Evolutionary conservation across 2,329 filamentous ascomycete genomes (phyloP), one percentile per base, ranked within the genome.

Genomic region (Chaetomium sp.): DNA sequence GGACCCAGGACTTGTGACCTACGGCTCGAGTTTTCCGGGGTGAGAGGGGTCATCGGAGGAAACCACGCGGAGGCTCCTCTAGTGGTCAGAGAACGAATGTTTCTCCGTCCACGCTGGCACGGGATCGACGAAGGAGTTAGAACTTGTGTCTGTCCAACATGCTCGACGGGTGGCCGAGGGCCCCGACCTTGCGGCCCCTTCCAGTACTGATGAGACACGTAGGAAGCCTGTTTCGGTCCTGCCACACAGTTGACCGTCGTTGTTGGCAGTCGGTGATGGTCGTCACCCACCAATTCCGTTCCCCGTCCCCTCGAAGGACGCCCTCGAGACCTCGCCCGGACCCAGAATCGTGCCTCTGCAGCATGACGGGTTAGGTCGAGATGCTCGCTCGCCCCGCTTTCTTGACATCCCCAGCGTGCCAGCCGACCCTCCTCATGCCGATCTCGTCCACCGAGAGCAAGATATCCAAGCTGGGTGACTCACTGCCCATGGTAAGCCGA

Each of bases 371-470:
- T 19, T 27, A 25, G 23, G 33, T 13, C 8, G 27, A 29, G 33
- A 47, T 47, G 49, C 27, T 8, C 31, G 12, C 25, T 27, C 21
- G 16, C 21, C 42, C 51, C 29, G 12, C 29, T n/a, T 16, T 7
- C 27, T 12, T 10, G 9, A 5, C 31, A 49, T 53, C 33, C 57
- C 9, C 31, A 27, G 23, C 51, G 12, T 13, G 58, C 31, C 57
- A 60, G 57, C 62, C 57, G 49, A 60, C 57, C 62, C 57, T 58
- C 58, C 45, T 25, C 23, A 31, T 51, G 19, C 23, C 57, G 57
- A 23, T 31, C 25, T 38, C 57, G 31, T 29, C 45, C 51, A 50
- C 53, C 19, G 21, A 57, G 23, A n/a, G 27, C 31, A 57, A 4
- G 35, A n/a, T 6, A 35, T 42, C 38, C 23, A 27, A 31, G n/a